These are phyloP conservation scores for Myxozyma mucilagina DNA, from an alignment of 805 yeast species.

Conservation along the genomic window DNA sequence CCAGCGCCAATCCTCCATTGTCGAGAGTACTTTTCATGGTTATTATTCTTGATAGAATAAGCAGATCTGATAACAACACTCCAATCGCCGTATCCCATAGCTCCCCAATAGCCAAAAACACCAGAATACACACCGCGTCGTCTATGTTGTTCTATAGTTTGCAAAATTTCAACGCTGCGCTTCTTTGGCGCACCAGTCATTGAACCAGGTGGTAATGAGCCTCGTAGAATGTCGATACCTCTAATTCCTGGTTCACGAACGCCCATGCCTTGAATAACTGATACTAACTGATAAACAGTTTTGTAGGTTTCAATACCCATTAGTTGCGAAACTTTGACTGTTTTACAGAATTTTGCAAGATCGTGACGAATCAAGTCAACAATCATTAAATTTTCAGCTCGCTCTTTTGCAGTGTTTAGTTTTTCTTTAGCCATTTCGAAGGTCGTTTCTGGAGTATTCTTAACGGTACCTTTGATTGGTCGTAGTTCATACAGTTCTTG, in stretches of 20 bases:
- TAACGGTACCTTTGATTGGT: constrained; percentile 96
- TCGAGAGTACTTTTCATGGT: constrained; percentile 30
- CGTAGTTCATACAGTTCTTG: constrained; percentile 65
- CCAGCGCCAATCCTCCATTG: constrained; percentile 95
- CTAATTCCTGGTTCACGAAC: constrained; percentile 47
- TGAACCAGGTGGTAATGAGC: constrained; percentile 93
- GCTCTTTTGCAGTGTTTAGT: constrained; percentile 58
- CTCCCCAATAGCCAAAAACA: constrained; percentile 92
- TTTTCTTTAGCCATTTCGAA: constrained; percentile 7
- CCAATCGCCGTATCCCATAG: constrained; percentile 89
- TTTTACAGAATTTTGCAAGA: constrained; percentile 61
- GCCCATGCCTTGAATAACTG: constrained; percentile 69
- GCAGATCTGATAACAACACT: constrained; percentile 89
- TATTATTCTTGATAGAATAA: constrained; percentile 57
- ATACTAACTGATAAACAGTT: constrained; percentile 88
- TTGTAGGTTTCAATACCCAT: constrained; percentile 92
- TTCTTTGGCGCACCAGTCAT: constrained; percentile 99
- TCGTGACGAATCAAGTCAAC: constrained; percentile 95
- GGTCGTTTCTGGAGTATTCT: constrained; percentile 49
- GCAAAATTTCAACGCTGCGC: constrained; percentile 82
- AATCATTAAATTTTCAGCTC: constrained; percentile 95
- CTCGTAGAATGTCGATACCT: constrained; percentile 77
- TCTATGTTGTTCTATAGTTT: constrained; percentile 50
- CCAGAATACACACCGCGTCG: constrained; percentile 90
- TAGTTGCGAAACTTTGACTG: constrained; percentile 71